Percentiles rank a stretch among this genome's conserved stretches.
These are phyloP conservation scores for Bretschneidera sinensis DNA, from an alignment of 345 rosid species.

Conservation along the genomic window DNA sequence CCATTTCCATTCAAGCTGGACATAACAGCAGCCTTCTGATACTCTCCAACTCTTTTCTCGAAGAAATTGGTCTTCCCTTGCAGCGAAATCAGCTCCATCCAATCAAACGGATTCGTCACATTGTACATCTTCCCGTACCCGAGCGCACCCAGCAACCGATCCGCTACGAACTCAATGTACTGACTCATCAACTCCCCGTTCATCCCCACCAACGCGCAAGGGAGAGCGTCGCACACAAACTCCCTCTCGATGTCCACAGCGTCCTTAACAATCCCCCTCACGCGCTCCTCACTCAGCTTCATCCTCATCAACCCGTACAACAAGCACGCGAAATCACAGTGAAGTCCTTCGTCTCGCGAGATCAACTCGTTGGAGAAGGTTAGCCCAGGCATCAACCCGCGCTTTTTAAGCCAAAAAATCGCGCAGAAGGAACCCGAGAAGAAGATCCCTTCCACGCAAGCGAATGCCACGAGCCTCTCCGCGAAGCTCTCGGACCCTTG, in stretches of 20 bases:
- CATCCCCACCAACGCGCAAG: slow-evolving; percentile 89
- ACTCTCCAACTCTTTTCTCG: slow-evolving; percentile 81
- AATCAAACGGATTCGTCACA: slow-evolving; percentile 71
- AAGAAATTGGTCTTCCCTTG: slow-evolving; percentile 92
- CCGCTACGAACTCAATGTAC: slow-evolving; percentile 89
- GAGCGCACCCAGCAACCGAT: slow-evolving; percentile 60
- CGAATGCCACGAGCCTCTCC: slow-evolving; percentile 71
- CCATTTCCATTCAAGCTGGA: slow-evolving; percentile 53
- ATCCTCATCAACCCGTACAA: slow-evolving; percentile 46
- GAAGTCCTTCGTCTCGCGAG: slow-evolving; percentile 93
- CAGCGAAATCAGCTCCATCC: slow-evolving; percentile 86
- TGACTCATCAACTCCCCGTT: slow-evolving; percentile 69
- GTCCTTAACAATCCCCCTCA: slow-evolving; percentile 60
- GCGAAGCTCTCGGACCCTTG: slow-evolving; percentile 74
- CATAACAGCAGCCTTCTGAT: slow-evolving; percentile 82
- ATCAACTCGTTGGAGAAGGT: slow-evolving; percentile 93
- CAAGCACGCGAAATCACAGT: slow-evolving; percentile 90
- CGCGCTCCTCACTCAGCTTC: slow-evolving; percentile 66
- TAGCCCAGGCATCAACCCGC: slow-evolving; percentile 85
- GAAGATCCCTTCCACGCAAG: slow-evolving; percentile 95
- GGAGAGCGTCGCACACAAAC: slow-evolving; percentile 90
- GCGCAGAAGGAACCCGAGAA: slow-evolving; percentile 93
- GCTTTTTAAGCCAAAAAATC: slow-evolving; percentile 88
- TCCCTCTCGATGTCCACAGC: slow-evolving; percentile 90
- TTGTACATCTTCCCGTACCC: slow-evolving; percentile 64